Percentiles rank a stretch among this genome's conserved stretches.
Conservation (phyloP, 129 eudicot species). For the Smallanthus sonchifolius region DNA sequence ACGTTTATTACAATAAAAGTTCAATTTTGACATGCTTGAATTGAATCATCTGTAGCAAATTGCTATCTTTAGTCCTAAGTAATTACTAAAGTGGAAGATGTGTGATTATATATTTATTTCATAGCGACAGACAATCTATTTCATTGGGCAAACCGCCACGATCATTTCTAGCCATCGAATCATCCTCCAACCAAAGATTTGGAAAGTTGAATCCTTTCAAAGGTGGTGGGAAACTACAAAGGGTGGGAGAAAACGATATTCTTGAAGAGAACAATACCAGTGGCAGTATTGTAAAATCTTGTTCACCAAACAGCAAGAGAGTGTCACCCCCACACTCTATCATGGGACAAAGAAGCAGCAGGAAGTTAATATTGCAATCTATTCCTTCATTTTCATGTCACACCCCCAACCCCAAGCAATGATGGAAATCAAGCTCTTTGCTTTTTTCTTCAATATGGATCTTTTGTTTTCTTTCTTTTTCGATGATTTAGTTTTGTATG, state of each 20-base stretch:
- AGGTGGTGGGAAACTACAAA: slow-evolving; percentile 36
- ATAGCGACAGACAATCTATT: slow-evolving; percentile 30
- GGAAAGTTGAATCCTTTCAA: slow-evolving; percentile 39
- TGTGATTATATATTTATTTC: neutral
- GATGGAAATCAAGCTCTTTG: slow-evolving; percentile 16
- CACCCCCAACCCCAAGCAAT: slow-evolving; percentile 48
- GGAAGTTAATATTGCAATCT: slow-evolving; percentile 84
- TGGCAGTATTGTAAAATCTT: slow-evolving; percentile 57
- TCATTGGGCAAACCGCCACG: slow-evolving; percentile 65
- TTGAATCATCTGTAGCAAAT: neutral
- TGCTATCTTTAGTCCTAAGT: neutral
- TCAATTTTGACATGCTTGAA: slow-evolving; percentile 67
- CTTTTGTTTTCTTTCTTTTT: neutral
- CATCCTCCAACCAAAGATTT: slow-evolving; percentile 44
- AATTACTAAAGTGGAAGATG: slow-evolving; percentile 28
- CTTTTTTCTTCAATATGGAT: slow-evolving; percentile 15
- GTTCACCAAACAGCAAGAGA: slow-evolving; percentile 86
- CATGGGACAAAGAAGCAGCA: slow-evolving; percentile 60
- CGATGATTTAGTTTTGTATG: slow-evolving; percentile 15
- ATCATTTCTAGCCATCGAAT: slow-evolving; percentile 47
- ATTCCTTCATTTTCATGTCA: slow-evolving; percentile 93
- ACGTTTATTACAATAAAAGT: slow-evolving; percentile 46
- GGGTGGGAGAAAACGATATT: slow-evolving; percentile 46
- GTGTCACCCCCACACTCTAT: slow-evolving; percentile 79
- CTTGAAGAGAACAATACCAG: slow-evolving; percentile 50